Conservation (phyloP, 1,139 yeast species). For the Barnettozyma hawaiiensis region DNA sequence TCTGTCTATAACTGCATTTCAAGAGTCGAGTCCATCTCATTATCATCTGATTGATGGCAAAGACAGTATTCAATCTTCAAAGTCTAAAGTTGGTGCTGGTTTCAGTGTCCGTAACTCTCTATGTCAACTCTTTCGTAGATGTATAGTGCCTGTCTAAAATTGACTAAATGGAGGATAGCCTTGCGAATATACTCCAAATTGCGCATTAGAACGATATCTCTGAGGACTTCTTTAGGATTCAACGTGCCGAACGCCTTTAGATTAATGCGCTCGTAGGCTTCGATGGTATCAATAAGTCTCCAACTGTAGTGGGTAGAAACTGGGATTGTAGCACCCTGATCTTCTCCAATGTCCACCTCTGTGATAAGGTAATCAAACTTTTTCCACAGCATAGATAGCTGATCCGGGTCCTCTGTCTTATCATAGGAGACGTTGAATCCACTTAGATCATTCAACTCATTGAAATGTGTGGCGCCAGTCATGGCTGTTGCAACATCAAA, state of each 20-base stretch:
- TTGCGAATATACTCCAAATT: conserved; percentile 15
- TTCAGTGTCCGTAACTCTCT: not conserved
- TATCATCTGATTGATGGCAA: not conserved
- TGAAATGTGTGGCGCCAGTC: conserved; percentile 81
- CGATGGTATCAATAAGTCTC: conserved; percentile 33
- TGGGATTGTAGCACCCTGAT: conserved; percentile 22
- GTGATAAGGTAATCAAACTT: conserved; percentile 57
- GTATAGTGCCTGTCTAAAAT: conserved; percentile 26
- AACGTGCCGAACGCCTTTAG: conserved; percentile 17
- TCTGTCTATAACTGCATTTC: not conserved
- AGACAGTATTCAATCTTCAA: not conserved
- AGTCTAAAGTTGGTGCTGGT: not conserved
- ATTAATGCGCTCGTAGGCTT: conserved; percentile 35
- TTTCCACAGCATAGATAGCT: conserved; percentile 43
- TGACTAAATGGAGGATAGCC: conserved; percentile 21
- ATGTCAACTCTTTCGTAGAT: conserved; percentile 29
- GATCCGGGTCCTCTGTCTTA: conserved; percentile 54
- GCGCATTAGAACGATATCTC: conserved; percentile 13
- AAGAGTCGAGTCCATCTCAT: not conserved
- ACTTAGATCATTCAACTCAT: conserved; percentile 38
- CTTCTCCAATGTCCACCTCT: conserved; percentile 29
- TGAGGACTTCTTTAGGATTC: conserved; percentile 14
- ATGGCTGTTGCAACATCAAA: conserved; percentile 79
- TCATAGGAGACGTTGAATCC: conserved; percentile 51
- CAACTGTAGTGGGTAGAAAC: conserved; percentile 31